Evolutionary conservation across 2,329 filamentous ascomycete genomes (phyloP).

Genomic region (Aspergillus ibericus): DNA sequence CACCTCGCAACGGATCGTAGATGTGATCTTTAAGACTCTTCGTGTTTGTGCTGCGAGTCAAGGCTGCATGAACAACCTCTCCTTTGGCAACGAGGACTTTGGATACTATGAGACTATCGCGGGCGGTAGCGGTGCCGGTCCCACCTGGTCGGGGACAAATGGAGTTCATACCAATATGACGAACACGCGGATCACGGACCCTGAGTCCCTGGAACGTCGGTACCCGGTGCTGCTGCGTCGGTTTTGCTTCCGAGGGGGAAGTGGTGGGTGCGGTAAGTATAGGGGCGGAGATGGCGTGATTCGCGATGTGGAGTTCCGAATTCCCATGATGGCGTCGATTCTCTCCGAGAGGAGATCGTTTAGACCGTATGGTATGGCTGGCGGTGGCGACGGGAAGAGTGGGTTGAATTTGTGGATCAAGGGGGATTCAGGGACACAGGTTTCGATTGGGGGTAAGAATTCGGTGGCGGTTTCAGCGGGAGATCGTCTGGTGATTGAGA

Average conservation of each 20-base stretch:
- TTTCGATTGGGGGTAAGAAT: constrained; percentile 45
- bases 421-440: neutral
- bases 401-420: constrained; percentile 1
- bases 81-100: neutral
- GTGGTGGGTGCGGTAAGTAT: neutral
- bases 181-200: constrained; percentile 79
- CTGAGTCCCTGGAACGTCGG: constrained; percentile 74
- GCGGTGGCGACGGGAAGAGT: neutral
- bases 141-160: neutral
- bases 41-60: constrained; percentile 72
- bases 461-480: constrained; percentile 60
- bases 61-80: constrained; percentile 32
- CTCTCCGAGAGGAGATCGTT: neutral
- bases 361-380: neutral
- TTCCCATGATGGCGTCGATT: neutral
- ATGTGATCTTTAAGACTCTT: constrained; percentile 76
- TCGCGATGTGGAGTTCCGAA: constrained; percentile 5
- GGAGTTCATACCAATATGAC: constrained; percentile 74
- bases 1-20: constrained; percentile 74
- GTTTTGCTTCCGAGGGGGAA: constrained; percentile 45
- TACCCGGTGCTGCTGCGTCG: constrained; percentile 73
- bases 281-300: constrained; percentile 4
- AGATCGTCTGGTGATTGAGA: constrained; percentile 40
- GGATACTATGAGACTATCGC: neutral
- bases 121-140: neutral